Percentiles rank a stretch among this genome's conserved stretches.
phyloP scores from a whole-genome alignment of 345 rosid genomes.

The Erucastrum elatum region DNA sequence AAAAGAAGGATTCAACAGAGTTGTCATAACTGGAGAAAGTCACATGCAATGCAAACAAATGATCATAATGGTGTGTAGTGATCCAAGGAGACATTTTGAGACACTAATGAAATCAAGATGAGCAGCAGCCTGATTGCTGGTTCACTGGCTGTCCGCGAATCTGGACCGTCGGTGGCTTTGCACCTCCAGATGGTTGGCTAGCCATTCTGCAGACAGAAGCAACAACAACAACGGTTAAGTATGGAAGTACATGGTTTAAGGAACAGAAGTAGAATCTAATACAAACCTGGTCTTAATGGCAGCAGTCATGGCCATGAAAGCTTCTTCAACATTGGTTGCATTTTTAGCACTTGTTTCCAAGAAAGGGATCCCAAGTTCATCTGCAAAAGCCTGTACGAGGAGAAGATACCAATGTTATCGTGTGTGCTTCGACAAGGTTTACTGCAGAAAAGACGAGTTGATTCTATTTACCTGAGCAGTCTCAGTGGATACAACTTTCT shows the following conservation, averaged over 20 bases:
- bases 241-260: not conserved
- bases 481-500: slow-evolving; percentile 68
- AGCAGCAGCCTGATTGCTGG: slow-evolving; percentile 77
- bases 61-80: slow-evolving; percentile 12
- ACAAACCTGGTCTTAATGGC: slow-evolving; percentile 61
- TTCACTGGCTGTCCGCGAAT: slow-evolving; percentile 74
- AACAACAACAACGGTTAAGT: not conserved
- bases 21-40: slow-evolving; percentile 17
- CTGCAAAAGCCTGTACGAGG: slow-evolving; percentile 60
- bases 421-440: not conserved
- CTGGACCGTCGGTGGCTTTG: slow-evolving; percentile 71
- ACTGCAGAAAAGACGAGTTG: not conserved
- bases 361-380: slow-evolving; percentile 79
- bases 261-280: not conserved
- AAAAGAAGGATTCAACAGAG: slow-evolving; percentile 6
- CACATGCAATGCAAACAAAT: slow-evolving; percentile 31
- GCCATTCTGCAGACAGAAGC: slow-evolving; percentile 55
- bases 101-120: slow-evolving; percentile 47
- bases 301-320: slow-evolving; percentile 86
- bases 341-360: slow-evolving; percentile 82
- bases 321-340: slow-evolving; percentile 73
- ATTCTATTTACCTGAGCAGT: slow-evolving; percentile 67
- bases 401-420: not conserved
- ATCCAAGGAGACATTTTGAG: not conserved
- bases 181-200: slow-evolving; percentile 63